phyloP scores from a whole-genome alignment of 2,329 filamentous ascomycete genomes.

The Sclerotinia sclerotiorum region DNA sequence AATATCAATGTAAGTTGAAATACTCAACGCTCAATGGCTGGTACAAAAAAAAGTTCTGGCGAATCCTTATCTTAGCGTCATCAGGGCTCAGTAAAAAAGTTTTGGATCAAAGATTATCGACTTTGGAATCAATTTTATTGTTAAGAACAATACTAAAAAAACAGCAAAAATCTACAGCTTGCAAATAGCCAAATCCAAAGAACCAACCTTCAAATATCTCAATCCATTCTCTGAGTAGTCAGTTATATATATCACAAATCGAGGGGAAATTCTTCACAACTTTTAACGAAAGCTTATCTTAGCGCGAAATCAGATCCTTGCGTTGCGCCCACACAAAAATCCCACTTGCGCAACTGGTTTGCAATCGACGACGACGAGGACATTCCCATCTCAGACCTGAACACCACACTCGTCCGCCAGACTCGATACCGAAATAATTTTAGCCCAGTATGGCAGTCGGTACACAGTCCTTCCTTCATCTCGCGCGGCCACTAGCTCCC shows the following conservation, averaged over 20 bases:
- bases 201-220: background rate
- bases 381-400: constrained; percentile 7
- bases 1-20: constrained; percentile 1
- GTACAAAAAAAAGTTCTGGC: constrained; percentile 21
- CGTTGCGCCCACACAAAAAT: constrained; percentile 25
- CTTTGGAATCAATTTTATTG: constrained; percentile 14
- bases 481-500: constrained; percentile 87
- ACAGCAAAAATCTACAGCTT: background rate
- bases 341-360: constrained; percentile 25
- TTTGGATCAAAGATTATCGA: constrained; percentile 1
- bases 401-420: constrained; percentile 20
- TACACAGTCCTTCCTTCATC: constrained; percentile 86
- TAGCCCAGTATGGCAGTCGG: constrained; percentile 71
- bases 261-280: constrained; percentile 16
- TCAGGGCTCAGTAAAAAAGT: constrained; percentile 19
- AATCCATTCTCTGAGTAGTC: background rate
- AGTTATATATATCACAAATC: background rate
- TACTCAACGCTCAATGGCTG: constrained; percentile 6
- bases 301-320: constrained; percentile 42
- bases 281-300: constrained; percentile 47
- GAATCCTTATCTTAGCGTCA: constrained; percentile 27
- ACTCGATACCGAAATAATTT: constrained; percentile 25
- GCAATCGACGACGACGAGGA: constrained; percentile 22
- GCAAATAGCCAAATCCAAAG: background rate
- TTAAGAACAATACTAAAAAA: constrained; percentile 8